Evolutionary conservation across 106 monocot genomes (phyloP).

Genomic region (Phalaenopsis equestris): DNA sequence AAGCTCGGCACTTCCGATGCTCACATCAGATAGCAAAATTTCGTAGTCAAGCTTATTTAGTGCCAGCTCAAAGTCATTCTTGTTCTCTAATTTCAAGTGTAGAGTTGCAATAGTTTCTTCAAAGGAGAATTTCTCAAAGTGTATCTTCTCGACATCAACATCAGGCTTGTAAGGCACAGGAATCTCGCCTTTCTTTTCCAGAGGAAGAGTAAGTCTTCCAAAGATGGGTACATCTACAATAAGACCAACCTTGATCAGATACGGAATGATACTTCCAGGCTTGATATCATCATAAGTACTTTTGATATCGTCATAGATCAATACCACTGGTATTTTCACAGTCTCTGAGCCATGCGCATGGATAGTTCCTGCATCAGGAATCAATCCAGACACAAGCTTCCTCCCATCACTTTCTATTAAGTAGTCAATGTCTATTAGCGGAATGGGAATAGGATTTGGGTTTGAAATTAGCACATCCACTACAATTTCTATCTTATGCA

Average conservation of each 20-base stretch:
- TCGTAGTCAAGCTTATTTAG: conserved; percentile 68
- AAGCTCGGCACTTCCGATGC: conserved; percentile 54
- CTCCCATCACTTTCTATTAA: conserved; percentile 25
- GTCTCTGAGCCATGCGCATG: conserved; percentile 34
- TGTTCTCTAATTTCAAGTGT: conserved; percentile 73
- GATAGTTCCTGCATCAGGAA: conserved; percentile 36
- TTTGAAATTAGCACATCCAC: conserved; percentile 35
- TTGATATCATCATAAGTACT: conserved; percentile 32
- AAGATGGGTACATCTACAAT: conserved; percentile 59
- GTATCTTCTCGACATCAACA: conserved; percentile 61
- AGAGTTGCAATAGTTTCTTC: conserved; percentile 63
- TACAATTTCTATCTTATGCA: conserved; percentile 24
- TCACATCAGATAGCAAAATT: conserved; percentile 63
- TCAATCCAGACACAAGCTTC: conserved; percentile 25
- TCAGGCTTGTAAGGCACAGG: conserved; percentile 80
- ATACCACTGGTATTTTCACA: conserved; percentile 20
- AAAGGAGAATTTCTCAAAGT: conserved; percentile 50
- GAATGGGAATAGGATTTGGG: conserved; percentile 40
- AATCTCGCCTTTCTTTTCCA: conserved; percentile 74
- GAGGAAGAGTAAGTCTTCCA: conserved; percentile 53
- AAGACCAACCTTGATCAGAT: conserved; percentile 42
- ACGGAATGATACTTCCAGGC: conserved; percentile 70
- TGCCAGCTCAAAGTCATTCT: conserved; percentile 78
- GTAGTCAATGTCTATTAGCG: conserved; percentile 36
- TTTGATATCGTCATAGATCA: conserved; percentile 30